Base-by-base conservation (phyloP, 2,329 filamentous ascomycete genomes). In the Nothopassalora personata region DNA sequence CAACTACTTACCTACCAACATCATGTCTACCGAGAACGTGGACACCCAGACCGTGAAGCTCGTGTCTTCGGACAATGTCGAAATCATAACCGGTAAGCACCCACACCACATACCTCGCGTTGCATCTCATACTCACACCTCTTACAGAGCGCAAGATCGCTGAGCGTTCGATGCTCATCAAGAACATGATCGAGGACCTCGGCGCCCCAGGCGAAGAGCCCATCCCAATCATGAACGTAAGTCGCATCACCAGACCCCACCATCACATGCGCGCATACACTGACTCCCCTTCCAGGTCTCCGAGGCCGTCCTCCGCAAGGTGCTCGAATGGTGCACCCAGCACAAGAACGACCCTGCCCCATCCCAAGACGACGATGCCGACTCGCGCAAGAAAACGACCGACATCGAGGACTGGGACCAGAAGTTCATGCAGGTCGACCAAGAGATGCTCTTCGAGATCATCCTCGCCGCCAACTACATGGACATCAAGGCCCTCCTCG, bases 351-450 rank as follows among this genome's bases (percentile, higher is more conserved):
- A 99, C 72, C 91, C 94, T 43, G 82, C 86, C n/a, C 83, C 86
- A 63, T 81, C 87, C 56, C 85, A 86, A 70, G 93, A 97, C 63
- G 94, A 96, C 61, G 91, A 99, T 70, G 88, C 89, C 63, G 93
- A 97, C 70, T 91, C 87, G 53, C 90, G 94, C 69, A 97, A 97
- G 83, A 97, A 96, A 85, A 96, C 92, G 1, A 97, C 94, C 50
- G 94, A 99, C 70, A 99, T 99, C 66, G 94, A 97, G 60, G 94
- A 99, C 78, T 99, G 94, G 94, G 94, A 99, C 70, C 93, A 97
- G 77, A 99, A 99, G 79, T 99, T 97, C 77, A 97, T 99, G 94
- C 93, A 97, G 78, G 94, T 99, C 18, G 94, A 99, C 75, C 94
- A 99, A 74, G 94, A 99, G 79, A 97, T 99, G 94, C 85, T 99